These are phyloP conservation scores for Marasmius oreades DNA, from an alignment of 1,284 basidiomycete species.

Conservation along the genomic window DNA sequence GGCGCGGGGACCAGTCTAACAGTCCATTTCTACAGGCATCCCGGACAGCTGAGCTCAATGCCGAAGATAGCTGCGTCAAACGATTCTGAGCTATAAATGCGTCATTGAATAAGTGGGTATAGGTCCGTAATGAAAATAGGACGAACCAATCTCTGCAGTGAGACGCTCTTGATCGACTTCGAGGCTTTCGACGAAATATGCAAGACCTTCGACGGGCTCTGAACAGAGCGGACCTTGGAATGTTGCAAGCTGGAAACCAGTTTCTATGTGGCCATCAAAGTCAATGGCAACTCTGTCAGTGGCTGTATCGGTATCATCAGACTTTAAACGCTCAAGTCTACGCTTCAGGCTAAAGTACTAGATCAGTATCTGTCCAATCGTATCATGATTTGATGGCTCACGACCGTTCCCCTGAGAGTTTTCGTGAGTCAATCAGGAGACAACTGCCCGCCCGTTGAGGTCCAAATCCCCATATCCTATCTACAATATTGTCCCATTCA, in stretches of 20 bases:
- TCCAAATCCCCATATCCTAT: conserved; percentile 89
- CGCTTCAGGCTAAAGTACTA: conserved; percentile 42
- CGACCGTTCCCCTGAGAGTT: conserved; percentile 45
- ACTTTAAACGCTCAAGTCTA: conserved; percentile 40
- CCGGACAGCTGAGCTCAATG: conserved; percentile 84
- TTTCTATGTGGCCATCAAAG: conserved; percentile 84
- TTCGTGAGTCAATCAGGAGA: conserved; percentile 74
- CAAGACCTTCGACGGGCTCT: conserved; percentile 93
- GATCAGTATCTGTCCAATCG: conserved; percentile 15
- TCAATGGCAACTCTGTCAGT: conserved; percentile 41
- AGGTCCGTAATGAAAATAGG: conserved; percentile 14
- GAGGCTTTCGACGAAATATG: conserved; percentile 83
- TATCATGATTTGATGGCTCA: conserved; percentile 33
- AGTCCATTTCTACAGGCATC: conserved; percentile 89
- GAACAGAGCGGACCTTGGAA: conserved; percentile 94
- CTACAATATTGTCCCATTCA: conserved; percentile 77
- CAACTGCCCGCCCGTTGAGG: conserved; percentile 88
- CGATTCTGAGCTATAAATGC: conserved; percentile 53
- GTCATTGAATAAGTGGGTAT: conserved; percentile 8
- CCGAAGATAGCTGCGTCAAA: conserved; percentile 80
- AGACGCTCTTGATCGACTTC: conserved; percentile 60
- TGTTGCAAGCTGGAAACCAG: conserved; percentile 93
- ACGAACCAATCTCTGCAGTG: conserved; percentile 62
- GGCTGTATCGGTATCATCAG: conserved; percentile 28
- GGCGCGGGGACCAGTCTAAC: conserved; percentile 95